Conservation (phyloP, 2,329 filamentous ascomycete species). For the Fusarium newnesense region DNA sequence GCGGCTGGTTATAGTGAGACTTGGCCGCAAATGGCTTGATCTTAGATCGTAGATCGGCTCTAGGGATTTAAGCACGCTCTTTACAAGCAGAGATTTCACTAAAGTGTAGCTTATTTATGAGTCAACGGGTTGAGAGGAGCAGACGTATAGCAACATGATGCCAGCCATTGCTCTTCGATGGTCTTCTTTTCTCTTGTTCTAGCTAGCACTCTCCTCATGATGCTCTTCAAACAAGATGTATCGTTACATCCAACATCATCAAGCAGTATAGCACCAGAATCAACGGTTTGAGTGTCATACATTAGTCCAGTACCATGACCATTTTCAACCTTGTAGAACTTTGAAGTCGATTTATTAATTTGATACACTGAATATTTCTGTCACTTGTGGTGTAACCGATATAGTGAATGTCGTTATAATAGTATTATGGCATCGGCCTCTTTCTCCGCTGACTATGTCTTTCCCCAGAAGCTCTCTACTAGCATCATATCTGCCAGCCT, state of each 20-base stretch:
- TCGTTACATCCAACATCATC: accelerated
- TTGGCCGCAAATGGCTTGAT: not conserved
- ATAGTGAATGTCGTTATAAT: not conserved
- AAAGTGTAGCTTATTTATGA: too few relatives aligned
- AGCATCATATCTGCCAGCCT: not conserved
- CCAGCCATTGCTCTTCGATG: not conserved
- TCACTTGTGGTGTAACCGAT: not conserved
- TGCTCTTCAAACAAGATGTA: not conserved
- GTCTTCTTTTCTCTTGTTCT: not conserved
- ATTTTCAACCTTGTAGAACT: accelerated
- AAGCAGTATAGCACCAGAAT: not conserved
- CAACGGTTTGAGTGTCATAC: accelerated
- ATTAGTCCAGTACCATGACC: not conserved
- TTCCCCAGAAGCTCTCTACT: too few relatives aligned
- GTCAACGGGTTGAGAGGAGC: accelerated
- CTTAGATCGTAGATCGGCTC: not conserved
- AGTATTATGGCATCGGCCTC: not conserved
- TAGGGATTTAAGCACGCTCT: too few relatives aligned
- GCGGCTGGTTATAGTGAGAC: not conserved
- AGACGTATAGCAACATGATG: too few relatives aligned
- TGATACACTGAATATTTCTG: not conserved
- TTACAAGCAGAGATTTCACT: accelerated
- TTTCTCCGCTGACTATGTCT: not conserved
- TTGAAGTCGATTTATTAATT: not conserved
- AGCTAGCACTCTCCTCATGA: not conserved